Conservation (phyloP, 306 rosid species). For the Fragaria vesca region DNA sequence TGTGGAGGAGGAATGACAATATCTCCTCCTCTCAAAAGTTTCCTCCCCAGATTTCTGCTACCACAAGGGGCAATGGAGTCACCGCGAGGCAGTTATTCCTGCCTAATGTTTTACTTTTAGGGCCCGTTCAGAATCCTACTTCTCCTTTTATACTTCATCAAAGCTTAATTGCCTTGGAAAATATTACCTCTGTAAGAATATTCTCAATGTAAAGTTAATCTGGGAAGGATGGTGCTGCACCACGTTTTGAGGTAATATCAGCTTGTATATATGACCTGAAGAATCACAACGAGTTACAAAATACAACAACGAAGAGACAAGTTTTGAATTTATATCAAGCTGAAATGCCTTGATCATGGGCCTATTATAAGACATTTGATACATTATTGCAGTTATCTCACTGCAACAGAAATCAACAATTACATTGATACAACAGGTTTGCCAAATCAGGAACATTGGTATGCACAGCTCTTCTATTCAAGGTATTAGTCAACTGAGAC, state of each 20-base stretch:
- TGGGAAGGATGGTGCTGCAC: neutral
- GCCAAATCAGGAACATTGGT: conserved; percentile 1
- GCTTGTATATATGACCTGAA: neutral
- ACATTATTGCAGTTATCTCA: neutral
- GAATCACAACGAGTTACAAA: neutral
- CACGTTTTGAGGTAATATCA: neutral
- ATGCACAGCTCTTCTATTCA: neutral
- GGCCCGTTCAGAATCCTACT: neutral
- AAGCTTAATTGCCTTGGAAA: neutral
- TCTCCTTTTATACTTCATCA: neutral
- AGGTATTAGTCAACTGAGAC: conserved; percentile 67
- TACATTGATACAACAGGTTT: conserved; percentile 17
- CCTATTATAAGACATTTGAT: neutral
- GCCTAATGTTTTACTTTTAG: neutral
- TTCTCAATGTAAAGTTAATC: neutral
- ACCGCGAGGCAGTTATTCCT: neutral
- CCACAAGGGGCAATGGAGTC: neutral
- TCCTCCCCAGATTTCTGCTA: neutral
- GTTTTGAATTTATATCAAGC: neutral
- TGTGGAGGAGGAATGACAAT: neutral
- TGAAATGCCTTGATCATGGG: neutral
- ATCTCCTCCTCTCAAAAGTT: neutral
- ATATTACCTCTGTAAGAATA: neutral
- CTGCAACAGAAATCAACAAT: conserved; percentile 8
- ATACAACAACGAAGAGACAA: neutral